Evolutionary conservation across 768 basidiomycete genomes (phyloP), one percentile per base, ranked within the genome.

Genomic region (Mycena venus): DNA sequence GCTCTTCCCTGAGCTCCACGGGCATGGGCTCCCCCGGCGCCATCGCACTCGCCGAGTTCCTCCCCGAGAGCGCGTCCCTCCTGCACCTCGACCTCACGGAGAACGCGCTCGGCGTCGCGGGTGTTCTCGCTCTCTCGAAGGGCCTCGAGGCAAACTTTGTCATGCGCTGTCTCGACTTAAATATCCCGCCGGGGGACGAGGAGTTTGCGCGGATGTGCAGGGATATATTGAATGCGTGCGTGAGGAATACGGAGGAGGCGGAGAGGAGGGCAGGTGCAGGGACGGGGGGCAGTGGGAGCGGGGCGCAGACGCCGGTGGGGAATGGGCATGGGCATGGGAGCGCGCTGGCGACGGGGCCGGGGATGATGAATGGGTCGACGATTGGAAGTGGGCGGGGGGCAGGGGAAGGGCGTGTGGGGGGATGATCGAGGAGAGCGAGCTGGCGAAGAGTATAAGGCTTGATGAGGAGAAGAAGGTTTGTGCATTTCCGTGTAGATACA

Each of bases 21-120:
- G 86, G 87, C 5, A 89, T 99, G 79, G 90, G 91, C 0, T 94
- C 95, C 0, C 86, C 92, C 0, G 97, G 96, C 2, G 97, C 98
- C 0, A 99, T 99, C 75, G 94, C 96, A 0, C 90, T 99, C 2
- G 98, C 98, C 3, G 98, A 99, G 82, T 99, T 98, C 86, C 90
- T 99, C 0, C 97, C 97, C 0, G 97, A 99, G 81, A 93, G 95
- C 0, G 90, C 88, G 21, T 94, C 94, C 0, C 87, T 99, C 6
- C 87, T 99, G 0, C 97, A 99, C 82, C 91, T 99, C 66, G 98
- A 99, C 83, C 84, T 98, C 32, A 98, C 96, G 0, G 85, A 89
- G 77, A 98, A 98, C 81, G 83, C 87, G 8, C 85, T 99, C 36
- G 96, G 96, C 79, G 88, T 96, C 40, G 97, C 97, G 0, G 97